Conservation (phyloP, 768 basidiomycete genomes). For the Pisolithus sp. region DNA sequence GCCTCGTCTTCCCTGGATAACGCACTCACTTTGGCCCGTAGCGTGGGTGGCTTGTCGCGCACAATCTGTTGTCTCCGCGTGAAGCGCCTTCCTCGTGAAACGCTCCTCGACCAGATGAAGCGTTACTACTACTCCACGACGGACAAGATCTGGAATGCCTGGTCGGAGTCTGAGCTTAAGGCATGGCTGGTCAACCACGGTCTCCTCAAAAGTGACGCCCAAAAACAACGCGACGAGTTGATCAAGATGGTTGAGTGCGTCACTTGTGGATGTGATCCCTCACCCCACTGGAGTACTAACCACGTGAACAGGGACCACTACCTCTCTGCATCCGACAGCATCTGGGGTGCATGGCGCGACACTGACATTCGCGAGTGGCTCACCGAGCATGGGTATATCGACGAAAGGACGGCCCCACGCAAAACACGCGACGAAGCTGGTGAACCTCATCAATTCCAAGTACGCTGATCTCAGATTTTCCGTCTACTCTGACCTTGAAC, state of each 20-base stretch:
- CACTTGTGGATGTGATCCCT: neutral
- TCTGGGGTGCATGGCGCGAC: slow-evolving; percentile 70
- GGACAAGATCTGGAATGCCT: slow-evolving; percentile 54
- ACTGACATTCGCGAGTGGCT: slow-evolving; percentile 69
- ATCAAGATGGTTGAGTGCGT: slow-evolving; percentile 61
- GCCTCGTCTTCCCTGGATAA: neutral
- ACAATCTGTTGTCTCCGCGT: slow-evolving; percentile 62
- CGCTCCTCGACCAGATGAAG: slow-evolving; percentile 62
- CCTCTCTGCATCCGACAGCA: slow-evolving; percentile 46
- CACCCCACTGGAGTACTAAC: neutral
- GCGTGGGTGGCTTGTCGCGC: slow-evolving; percentile 80
- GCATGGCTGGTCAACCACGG: slow-evolving; percentile 73
- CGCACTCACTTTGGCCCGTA: slow-evolving; percentile 19
- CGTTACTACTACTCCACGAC: slow-evolving; percentile 64
- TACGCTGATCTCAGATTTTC: slow-evolving; percentile 17
- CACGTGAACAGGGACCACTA: slow-evolving; percentile 56
- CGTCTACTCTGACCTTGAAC: neutral
- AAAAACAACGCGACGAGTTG: slow-evolving; percentile 70
- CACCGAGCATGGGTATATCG: slow-evolving; percentile 61
- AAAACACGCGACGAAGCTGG: slow-evolving; percentile 70
- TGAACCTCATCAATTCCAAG: slow-evolving; percentile 68
- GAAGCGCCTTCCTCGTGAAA: slow-evolving; percentile 46
- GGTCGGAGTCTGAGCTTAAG: slow-evolving; percentile 75
- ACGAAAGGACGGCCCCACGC: slow-evolving; percentile 42
- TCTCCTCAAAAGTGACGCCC: slow-evolving; percentile 64